Evolutionary conservation across 805 yeast species (phyloP).

Genomic region (Henningerozyma blattae): DNA sequence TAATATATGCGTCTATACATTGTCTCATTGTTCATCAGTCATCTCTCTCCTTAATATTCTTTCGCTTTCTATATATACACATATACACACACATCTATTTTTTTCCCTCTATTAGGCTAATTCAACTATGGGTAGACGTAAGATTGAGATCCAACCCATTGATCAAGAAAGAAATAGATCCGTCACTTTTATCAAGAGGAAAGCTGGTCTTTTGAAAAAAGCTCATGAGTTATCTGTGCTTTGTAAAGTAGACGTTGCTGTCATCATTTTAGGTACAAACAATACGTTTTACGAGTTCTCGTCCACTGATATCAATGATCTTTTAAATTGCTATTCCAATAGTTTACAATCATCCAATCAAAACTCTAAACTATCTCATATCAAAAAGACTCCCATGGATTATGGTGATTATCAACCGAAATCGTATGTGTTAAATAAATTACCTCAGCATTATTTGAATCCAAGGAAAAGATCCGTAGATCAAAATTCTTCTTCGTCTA

Average conservation of each 20-base stretch:
- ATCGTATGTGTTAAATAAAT: conserved; percentile 2
- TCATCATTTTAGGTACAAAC: conserved; percentile 73
- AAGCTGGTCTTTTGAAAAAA: conserved; percentile 80
- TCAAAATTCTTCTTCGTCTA: not conserved
- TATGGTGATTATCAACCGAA: conserved; percentile 46
- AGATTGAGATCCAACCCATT: conserved; percentile 85
- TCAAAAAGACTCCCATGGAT: conserved; percentile 35
- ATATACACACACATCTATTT: too few relatives aligned
- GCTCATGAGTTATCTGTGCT: conserved; percentile 59
- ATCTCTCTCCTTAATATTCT: too few relatives aligned
- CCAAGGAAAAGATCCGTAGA: not conserved
- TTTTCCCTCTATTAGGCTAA: too few relatives aligned
- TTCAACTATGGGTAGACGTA: conserved; percentile 81
- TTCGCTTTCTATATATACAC: too few relatives aligned
- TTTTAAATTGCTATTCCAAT: conserved; percentile 30
- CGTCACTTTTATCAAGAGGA: conserved; percentile 78
- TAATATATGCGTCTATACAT: too few relatives aligned
- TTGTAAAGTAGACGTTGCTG: conserved; percentile 89
- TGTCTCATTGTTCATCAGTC: too few relatives aligned
- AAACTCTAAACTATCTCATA: conserved; percentile 40
- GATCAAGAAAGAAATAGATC: conserved; percentile 68
- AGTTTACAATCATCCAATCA: conserved; percentile 6
- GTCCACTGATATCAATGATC: conserved; percentile 48
- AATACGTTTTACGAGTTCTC: conserved; percentile 78
- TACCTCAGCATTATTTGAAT: not conserved